Evolutionary conservation across 768 basidiomycete species (phyloP), one percentile per base, ranked within the genome.

Genomic region (Trametes meyenii): DNA sequence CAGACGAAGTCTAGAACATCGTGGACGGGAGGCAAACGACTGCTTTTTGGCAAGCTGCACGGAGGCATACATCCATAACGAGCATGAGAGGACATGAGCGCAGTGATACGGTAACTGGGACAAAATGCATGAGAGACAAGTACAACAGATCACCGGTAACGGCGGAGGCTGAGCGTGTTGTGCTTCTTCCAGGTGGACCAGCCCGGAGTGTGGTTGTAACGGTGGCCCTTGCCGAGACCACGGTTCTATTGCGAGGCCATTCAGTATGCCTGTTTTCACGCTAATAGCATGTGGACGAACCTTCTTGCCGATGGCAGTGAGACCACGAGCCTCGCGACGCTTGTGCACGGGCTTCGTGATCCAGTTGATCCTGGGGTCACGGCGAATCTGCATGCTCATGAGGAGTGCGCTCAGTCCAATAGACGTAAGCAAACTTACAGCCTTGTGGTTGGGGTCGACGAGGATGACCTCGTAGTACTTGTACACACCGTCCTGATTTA

Each of bases 401-500:
- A 29, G 45, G 39, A 38, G 35, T 40, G 49, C 10, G 40, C 23
- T 36, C 29, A 11, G 36, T 39, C 14, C 35, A 29, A 19, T 24
- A 51, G 7, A 39, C 46, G 45, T 19, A 23, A 36, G 36, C 43
- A 33, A 7, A 78, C 93, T 71, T 74, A 95, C 94, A 70, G 92
- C 94, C 74, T 94, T 96, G 82, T 96, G 94, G 74, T 75, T 88
- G 61, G 94, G 94, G 73, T 99, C 97, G 61, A 99, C 96, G 67
- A 97, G 86, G 75, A 99, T 98, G 71, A 99, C 94, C 76, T 99
- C 97, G 81, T 87, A 99, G 83, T 97, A 98, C 77, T 96, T 97
- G 87, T 96, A 97, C 33, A 97, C 92, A 78, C 95, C 94, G 74
- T 98, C 95, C 79, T 96, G 94, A 80, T 98, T 98, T 73, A 99